Percentiles rank a stretch among this genome's conserved stretches.
Conservation (phyloP, 192 early-diverging fungal species). For the Coemansia sp. region DNA sequence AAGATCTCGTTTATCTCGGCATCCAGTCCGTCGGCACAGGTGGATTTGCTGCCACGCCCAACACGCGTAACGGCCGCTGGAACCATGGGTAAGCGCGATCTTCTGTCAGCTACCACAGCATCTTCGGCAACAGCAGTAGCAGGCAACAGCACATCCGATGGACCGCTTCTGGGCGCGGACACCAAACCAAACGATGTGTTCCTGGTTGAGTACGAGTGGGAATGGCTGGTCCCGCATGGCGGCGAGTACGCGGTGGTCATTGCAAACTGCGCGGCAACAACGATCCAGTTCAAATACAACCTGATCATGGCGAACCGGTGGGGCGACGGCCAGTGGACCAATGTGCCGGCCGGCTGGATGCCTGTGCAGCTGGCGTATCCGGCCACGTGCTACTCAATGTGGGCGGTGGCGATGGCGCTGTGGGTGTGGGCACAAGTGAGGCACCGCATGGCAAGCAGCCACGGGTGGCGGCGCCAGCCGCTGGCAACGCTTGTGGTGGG, state of each 20-base stretch:
- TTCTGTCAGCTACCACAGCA: neutral
- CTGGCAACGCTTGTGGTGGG: constrained; percentile 21
- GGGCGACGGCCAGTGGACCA: constrained; percentile 45
- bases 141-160: neutral
- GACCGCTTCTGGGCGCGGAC: constrained; percentile 32
- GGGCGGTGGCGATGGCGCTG: constrained; percentile 21
- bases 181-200: constrained; percentile 42
- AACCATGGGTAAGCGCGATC: constrained; percentile 2
- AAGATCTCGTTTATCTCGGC: constrained; percentile 44
- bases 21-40: constrained; percentile 13
- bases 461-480: constrained; percentile 6
- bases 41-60: constrained; percentile 16
- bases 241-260: constrained; percentile 53
- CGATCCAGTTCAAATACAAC: constrained; percentile 55
- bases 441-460: neutral
- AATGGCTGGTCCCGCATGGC: constrained; percentile 39
- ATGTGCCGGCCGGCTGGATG: constrained; percentile 50
- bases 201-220: constrained; percentile 53
- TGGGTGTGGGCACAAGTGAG: constrained; percentile 20
- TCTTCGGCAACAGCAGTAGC: neutral
- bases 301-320: constrained; percentile 52
- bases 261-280: constrained; percentile 48
- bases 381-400: constrained; percentile 32
- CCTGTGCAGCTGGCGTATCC: constrained; percentile 40
- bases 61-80: constrained; percentile 24